These are phyloP conservation scores for Durio zibethinus DNA, from an alignment of 345 rosid species.

Conservation along the genomic window DNA sequence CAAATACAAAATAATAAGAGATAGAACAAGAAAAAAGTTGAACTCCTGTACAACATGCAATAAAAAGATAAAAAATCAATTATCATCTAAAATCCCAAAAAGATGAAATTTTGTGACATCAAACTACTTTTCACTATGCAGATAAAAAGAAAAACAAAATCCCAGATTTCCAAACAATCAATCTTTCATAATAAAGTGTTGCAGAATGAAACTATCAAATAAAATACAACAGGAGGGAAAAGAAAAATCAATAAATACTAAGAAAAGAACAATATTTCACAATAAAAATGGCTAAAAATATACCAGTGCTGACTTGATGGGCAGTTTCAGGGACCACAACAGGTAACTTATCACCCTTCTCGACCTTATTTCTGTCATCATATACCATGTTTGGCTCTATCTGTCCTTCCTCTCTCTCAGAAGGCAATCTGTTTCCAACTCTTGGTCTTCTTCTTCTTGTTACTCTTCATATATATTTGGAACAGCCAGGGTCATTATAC, in stretches of 20 bases:
- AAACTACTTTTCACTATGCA: not conserved
- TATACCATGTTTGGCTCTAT: conserved; percentile 24
- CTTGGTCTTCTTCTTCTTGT: not conserved
- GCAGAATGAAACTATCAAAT: not conserved
- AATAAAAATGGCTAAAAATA: not conserved
- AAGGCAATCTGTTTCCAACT: conserved; percentile 20
- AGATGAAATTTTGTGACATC: not conserved
- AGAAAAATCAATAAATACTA: not conserved
- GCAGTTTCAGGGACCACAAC: conserved; percentile 67
- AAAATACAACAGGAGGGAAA: not conserved
- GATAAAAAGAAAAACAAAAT: not conserved
- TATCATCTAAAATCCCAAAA: not conserved
- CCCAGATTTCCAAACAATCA: not conserved
- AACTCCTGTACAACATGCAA: not conserved
- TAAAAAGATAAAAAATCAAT: not conserved
- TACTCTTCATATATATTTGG: not conserved
- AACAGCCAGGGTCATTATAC: conserved; percentile 22
- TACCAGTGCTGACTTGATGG: conserved; percentile 82
- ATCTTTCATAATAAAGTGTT: not conserved
- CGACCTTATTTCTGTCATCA: conserved; percentile 7
- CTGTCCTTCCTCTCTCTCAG: conserved; percentile 10
- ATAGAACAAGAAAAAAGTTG: not conserved
- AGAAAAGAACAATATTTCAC: not conserved
- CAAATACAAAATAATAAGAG: not conserved
- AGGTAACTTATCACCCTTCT: conserved; percentile 19